Percentiles rank a stretch among this genome's conserved stretches.
These are phyloP conservation scores for Artemisia annua DNA, from an alignment of 129 eudicot species.

Conservation along the genomic window DNA sequence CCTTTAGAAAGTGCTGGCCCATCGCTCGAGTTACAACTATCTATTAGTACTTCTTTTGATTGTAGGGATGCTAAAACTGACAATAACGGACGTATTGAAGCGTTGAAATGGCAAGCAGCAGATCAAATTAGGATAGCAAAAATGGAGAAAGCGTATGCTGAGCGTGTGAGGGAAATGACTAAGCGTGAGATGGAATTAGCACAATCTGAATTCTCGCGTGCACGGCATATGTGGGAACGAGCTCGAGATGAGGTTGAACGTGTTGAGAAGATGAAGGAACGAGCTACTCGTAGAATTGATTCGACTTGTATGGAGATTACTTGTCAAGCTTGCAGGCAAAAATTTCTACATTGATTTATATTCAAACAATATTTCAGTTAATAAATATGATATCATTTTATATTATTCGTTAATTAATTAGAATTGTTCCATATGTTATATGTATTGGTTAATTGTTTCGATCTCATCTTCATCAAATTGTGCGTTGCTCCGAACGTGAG, in stretches of 20 bases:
- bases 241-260: constrained; percentile 72
- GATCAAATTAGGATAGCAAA: constrained; percentile 86
- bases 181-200: constrained; percentile 82
- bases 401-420: background rate
- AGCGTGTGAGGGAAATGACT: constrained; percentile 82
- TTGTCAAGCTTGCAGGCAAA: constrained; percentile 86
- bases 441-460: constrained; percentile 9
- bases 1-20: constrained; percentile 32
- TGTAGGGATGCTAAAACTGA: constrained; percentile 21
- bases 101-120: constrained; percentile 74
- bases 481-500: constrained; percentile 7
- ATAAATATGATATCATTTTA: background rate
- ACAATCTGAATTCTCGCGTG: constrained; percentile 76
- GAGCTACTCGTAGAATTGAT: constrained; percentile 51
- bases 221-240: constrained; percentile 74
- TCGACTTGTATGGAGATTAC: constrained; percentile 81
- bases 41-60: constrained; percentile 46
- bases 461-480: constrained; percentile 3
- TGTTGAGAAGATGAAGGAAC: constrained; percentile 67
- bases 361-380: background rate
- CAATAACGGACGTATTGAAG: constrained; percentile 41
- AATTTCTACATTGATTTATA: constrained; percentile 45
- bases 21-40: constrained; percentile 73
- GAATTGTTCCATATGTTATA: background rate
- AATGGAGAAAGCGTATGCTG: constrained; percentile 84